Evolutionary conservation across 139 green algal genomes (phyloP).

Genomic region (Volvox africanus): DNA sequence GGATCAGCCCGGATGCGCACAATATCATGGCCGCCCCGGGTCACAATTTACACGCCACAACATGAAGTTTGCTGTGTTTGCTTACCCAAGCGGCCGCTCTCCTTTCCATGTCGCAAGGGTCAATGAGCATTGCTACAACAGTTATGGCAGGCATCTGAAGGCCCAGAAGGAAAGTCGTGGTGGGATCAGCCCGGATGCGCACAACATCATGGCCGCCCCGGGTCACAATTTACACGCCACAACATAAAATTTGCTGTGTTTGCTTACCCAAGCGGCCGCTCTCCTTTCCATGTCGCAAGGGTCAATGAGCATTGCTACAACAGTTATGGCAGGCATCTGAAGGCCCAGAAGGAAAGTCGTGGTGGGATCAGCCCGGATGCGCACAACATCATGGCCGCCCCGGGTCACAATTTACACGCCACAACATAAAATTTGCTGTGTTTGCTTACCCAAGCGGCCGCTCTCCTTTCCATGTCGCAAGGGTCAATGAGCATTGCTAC

Average conservation of each 20-base stretch:
- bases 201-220: neutral
- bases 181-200: neutral
- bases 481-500: conserved; percentile 20
- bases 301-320: conserved; percentile 14
- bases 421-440: neutral
- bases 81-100: conserved; percentile 17
- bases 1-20: neutral
- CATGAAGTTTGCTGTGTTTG: neutral
- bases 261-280: conserved; percentile 17
- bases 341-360: neutral
- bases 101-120: conserved; percentile 6
- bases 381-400: neutral
- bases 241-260: neutral
- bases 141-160: neutral
- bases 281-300: neutral
- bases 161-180: neutral
- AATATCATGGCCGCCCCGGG: neutral
- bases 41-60: neutral
- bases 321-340: neutral
- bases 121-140: conserved; percentile 2
- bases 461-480: neutral
- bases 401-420: neutral
- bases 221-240: neutral
- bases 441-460: conserved; percentile 26
- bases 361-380: conserved; percentile 1